These are phyloP conservation scores for Ophiocordyceps robertsii DNA, from an alignment of 2,329 filamentous ascomycete genomes.

Conservation along the genomic window DNA sequence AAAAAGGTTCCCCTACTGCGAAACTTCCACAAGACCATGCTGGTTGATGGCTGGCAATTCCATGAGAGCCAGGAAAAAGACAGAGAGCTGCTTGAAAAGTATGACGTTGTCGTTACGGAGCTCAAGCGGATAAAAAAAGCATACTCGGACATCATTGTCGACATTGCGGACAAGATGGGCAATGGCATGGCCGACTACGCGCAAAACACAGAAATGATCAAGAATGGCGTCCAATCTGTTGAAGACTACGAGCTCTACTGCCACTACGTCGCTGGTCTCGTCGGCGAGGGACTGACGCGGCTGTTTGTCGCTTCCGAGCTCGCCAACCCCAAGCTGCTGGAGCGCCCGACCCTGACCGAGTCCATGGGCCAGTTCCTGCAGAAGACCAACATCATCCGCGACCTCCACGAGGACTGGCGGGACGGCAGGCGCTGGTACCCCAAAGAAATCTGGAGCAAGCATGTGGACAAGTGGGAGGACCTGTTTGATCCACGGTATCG, in stretches of 20 bases:
- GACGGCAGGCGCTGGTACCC: slow-evolving; percentile 91
- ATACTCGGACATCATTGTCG: slow-evolving; percentile 78
- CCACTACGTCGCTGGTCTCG: slow-evolving; percentile 96
- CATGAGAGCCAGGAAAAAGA: slow-evolving; percentile 89
- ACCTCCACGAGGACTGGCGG: slow-evolving; percentile 78
- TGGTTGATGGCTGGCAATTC: slow-evolving; percentile 83
- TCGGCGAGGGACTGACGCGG: slow-evolving; percentile 82
- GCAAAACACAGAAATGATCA: slow-evolving; percentile 67
- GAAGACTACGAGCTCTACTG: slow-evolving; percentile 94
- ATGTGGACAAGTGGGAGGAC: slow-evolving; percentile 81
- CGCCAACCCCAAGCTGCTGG: slow-evolving; percentile 71
- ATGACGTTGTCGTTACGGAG: slow-evolving; percentile 75
- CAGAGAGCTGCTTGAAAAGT: slow-evolving; percentile 79
- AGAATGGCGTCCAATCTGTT: slow-evolving; percentile 67
- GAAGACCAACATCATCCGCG: slow-evolving; percentile 97
- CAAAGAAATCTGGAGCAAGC: slow-evolving; percentile 91
- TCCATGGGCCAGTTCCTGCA: slow-evolving; percentile 97
- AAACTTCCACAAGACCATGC: slow-evolving; percentile 65
- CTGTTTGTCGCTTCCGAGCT: slow-evolving; percentile 80
- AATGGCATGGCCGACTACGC: slow-evolving; percentile 98
- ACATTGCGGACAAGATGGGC: slow-evolving; percentile 90
- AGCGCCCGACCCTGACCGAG: slow-evolving; percentile 70
- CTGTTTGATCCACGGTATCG: slow-evolving; percentile 72
- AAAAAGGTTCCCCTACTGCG: slow-evolving; percentile 80
- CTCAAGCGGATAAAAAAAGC: slow-evolving; percentile 76